Conservation (phyloP, 805 yeast genomes). For the Metschnikowia koreensis region DNA sequence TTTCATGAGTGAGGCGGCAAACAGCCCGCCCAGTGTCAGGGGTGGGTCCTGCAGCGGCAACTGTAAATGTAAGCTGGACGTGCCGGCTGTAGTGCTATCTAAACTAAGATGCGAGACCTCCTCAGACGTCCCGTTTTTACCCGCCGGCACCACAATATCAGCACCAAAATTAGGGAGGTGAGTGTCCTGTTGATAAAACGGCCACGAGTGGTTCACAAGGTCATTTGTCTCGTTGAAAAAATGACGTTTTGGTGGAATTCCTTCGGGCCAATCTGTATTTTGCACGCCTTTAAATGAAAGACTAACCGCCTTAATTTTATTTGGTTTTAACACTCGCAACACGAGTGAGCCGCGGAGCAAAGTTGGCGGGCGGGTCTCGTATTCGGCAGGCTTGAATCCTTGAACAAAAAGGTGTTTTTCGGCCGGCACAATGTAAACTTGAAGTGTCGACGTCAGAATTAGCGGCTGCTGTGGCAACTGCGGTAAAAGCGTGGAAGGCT, state of each 20-base stretch:
- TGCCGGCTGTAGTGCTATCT: conserved; percentile 7
- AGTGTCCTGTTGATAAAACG: conserved; percentile 54
- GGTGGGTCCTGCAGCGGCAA: no score
- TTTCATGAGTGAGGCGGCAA: conserved; percentile 25
- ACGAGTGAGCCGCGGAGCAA: conserved; percentile 77
- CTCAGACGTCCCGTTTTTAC: conserved; percentile 5
- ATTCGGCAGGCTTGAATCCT: conserved; percentile 72
- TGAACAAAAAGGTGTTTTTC: conserved; percentile 79
- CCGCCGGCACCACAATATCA: conserved; percentile 32
- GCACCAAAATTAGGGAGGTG: conserved; percentile 44
- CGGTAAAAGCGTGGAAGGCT: conserved; percentile 23
- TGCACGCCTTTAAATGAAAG: conserved; percentile 65
- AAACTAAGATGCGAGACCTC: conserved; percentile 39
- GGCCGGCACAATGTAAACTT: conserved; percentile 70
- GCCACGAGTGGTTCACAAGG: conserved; percentile 84
- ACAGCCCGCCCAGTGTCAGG: conserved; percentile 3
- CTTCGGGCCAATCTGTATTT: conserved; percentile 96
- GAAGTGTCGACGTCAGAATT: conserved; percentile 62
- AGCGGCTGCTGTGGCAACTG: conserved; percentile 56
- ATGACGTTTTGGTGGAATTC: conserved; percentile 85
- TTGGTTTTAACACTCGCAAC: conserved; percentile 65
- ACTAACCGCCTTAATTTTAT: conserved; percentile 62
- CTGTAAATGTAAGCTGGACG: no score
- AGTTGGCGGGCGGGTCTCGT: conserved; percentile 67
- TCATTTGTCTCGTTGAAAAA: conserved; percentile 65